A percentile compares a stretch with the other conserved stretches of the same genome.
These are phyloP conservation scores for Sarcodon aspratus DNA, from an alignment of 768 basidiomycete species.

Conservation along the genomic window DNA sequence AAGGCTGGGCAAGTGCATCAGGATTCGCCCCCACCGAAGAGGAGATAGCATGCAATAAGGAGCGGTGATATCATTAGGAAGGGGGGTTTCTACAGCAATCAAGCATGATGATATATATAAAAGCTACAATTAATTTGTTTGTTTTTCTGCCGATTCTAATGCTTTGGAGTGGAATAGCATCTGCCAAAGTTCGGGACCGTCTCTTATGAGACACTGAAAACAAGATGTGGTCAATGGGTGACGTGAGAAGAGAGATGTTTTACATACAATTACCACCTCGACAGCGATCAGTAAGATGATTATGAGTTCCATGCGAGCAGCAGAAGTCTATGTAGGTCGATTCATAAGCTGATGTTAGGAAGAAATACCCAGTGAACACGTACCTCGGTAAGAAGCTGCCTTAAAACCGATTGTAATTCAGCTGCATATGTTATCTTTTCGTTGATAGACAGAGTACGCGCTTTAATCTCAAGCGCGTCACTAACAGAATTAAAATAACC, in stretches of 20 bases:
- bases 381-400: slow-evolving; percentile 85
- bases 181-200: slow-evolving; percentile 68
- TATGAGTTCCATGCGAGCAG: slow-evolving; percentile 89
- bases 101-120: no score
- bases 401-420: slow-evolving; percentile 81
- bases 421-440: slow-evolving; percentile 90
- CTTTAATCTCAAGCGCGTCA: slow-evolving; percentile 76
- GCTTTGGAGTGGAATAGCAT: slow-evolving; percentile 5
- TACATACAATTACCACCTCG: slow-evolving; percentile 80
- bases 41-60: slow-evolving; percentile 7
- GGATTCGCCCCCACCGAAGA: slow-evolving; percentile 59
- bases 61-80: no score
- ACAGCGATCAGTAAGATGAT: slow-evolving; percentile 93
- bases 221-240: neutral
- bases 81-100: no score
- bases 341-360: neutral
- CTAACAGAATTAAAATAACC: slow-evolving; percentile 80
- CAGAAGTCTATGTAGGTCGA: slow-evolving; percentile 51
- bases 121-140: neutral
- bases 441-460: slow-evolving; percentile 72
- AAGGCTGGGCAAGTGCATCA: slow-evolving; percentile 66
- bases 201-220: slow-evolving; percentile 60
- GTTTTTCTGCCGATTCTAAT: neutral
- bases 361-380: slow-evolving; percentile 1
- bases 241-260: neutral